phyloP scores from a whole-genome alignment of 164 flowering plant genomes.

The Magnolia changhungtana region DNA sequence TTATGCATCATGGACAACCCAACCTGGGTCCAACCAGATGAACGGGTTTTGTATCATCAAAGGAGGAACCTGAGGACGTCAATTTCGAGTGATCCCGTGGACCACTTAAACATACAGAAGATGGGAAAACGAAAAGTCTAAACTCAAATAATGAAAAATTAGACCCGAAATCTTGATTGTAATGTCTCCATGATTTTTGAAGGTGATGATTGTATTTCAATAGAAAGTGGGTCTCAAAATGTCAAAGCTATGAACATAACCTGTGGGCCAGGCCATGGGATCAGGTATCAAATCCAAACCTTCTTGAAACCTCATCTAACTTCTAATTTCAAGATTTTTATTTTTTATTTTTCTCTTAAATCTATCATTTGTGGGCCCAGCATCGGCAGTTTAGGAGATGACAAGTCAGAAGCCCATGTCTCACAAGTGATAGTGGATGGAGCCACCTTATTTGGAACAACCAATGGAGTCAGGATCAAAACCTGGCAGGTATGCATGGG shows the following conservation, averaged over 20 bases:
- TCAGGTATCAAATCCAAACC: conserved; percentile 34
- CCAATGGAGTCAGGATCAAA: conserved; percentile 62
- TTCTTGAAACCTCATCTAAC: not conserved
- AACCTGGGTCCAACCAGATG: too few species aligned
- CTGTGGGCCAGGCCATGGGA: conserved; percentile 77
- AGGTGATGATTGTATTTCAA: conserved; percentile 72
- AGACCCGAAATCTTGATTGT: not conserved
- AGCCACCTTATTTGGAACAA: conserved; percentile 43
- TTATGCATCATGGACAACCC: too few species aligned
- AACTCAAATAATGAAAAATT: too few species aligned
- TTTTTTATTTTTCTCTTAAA: not conserved
- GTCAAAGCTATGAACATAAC: conserved; percentile 32
- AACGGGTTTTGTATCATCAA: not conserved
- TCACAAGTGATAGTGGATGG: conserved; percentile 41
- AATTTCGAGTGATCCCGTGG: not conserved
- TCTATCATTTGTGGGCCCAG: conserved; percentile 19
- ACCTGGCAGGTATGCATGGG: conserved; percentile 44
- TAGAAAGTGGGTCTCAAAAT: conserved; percentile 39
- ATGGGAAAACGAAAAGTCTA: too few species aligned
- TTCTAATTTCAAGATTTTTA: not conserved
- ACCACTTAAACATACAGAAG: not conserved
- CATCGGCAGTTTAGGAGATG: conserved; percentile 57
- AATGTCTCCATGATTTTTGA: not conserved
- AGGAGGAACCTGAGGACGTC: not conserved
- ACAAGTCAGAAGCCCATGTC: conserved; percentile 41